These are phyloP conservation scores for Collariella sp. DNA, from an alignment of 495 filamentous ascomycete species.

Conservation along the genomic window DNA sequence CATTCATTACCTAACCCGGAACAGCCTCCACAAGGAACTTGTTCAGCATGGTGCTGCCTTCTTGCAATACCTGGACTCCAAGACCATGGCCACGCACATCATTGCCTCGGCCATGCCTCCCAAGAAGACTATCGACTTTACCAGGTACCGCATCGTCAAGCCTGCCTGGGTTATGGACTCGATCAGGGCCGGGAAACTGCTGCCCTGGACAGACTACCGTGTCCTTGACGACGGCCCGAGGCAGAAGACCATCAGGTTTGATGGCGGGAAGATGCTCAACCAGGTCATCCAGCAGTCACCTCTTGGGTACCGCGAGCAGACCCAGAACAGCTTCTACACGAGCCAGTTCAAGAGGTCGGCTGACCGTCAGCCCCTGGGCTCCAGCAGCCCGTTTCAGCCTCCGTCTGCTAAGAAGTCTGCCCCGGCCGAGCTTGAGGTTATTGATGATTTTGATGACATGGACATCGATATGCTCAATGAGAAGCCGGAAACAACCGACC, in stretches of 20 bases:
- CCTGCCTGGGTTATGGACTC: conserved; percentile 95
- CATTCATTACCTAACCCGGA: neutral
- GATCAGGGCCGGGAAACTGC: conserved; percentile 63
- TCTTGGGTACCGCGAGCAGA: conserved; percentile 63
- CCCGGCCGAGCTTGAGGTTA: neutral
- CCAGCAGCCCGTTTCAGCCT: conserved; percentile 21
- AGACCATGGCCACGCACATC: conserved; percentile 90
- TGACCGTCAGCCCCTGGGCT: neutral
- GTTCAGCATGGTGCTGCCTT: conserved; percentile 89
- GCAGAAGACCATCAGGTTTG: conserved; percentile 61
- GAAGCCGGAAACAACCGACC: neutral
- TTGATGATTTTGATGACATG: conserved; percentile 17
- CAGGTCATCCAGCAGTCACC: conserved; percentile 43
- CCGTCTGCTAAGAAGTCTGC: conserved; percentile 11
- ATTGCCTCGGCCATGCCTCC: conserved; percentile 83
- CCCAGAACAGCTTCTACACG: conserved; percentile 68
- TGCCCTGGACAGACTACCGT: conserved; percentile 78
- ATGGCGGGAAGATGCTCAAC: conserved; percentile 58
- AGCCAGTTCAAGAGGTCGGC: conserved; percentile 49
- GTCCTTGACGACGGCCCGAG: conserved; percentile 74
- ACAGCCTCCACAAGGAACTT: conserved; percentile 63
- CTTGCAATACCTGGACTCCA: conserved; percentile 88
- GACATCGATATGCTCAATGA: conserved; percentile 14
- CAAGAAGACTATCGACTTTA: conserved; percentile 84
- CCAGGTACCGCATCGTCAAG: conserved; percentile 81